Base-by-base conservation (phyloP, 441 rosid genomes). In the Erodium chrysanthum region DNA sequence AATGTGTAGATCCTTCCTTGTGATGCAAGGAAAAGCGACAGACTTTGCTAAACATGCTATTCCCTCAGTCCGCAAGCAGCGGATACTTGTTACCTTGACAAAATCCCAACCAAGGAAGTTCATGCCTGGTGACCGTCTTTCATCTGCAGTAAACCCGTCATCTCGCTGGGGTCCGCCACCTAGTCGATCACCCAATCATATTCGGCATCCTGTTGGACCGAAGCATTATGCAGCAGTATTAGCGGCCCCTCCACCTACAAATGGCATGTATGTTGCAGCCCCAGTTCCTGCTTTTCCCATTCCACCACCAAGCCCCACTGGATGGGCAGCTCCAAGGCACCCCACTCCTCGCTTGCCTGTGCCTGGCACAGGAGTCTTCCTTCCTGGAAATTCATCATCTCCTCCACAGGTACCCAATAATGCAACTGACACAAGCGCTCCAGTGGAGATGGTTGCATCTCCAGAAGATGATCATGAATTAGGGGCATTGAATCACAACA, bases 311-410 rank as follows among this genome's bases (percentile, higher is more conserved):
- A 78, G 78, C 25, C 78, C 93, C 8, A 72, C 86, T 0, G 86
- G 80, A 54, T 94, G 98, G 97, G 76, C 44, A 37, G 44, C 85
- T 75, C 80, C 84, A 33, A 77, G 80, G 77, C 94, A 85, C 74
- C 78, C 84, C 66, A 70, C 89, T 62, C 84, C 86, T 58, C 85
- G 88, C 40, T 78, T 81, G 68, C 85, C 84, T 60, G 74, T 80
- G 62, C 88, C 92, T 15, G 98, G 97, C 14, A 94, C 98, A 0
- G 96, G 98, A 64, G 98, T 94, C 65, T 94, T 91, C 84, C 90
- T 94, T 73, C 98, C 98, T 1, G 87, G 84, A n/a, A 73, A 68
- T 67, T 78, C 80, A 31, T 62, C 81, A 37, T 69, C 87, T 52
- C 75, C 82, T 8, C 73, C 56, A 68, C 82, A 75, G 70, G 35